Evolutionary conservation across 2,329 filamentous ascomycete genomes (phyloP), one percentile per base, ranked within the genome.

Genomic region (Neofusicoccum kwambonambiense): DNA sequence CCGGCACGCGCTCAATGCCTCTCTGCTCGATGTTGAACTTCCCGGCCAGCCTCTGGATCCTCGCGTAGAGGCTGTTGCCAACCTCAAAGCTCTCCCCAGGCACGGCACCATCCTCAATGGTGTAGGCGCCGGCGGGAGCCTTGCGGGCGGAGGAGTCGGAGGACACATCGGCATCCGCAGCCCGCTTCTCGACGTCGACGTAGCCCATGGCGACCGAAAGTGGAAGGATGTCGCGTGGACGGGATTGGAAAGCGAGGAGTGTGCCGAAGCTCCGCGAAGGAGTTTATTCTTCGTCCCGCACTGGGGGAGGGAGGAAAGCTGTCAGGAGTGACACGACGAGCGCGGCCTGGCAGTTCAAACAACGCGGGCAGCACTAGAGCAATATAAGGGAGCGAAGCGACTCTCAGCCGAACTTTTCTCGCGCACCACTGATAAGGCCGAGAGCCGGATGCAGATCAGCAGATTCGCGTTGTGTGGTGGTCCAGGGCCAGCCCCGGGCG

Each of bases 1-100:
- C 85, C 0, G 89, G 89, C 39, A 92, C 90, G 54, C 90, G 84
- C 78, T 93, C 90, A 66, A 93, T 91, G 62, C 90, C 90, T 72
- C 90, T 81, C 78, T 90, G 87, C 77, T 93, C 90, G 63, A 93
- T 85, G 47, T 88, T 85, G 67, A 89, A 82, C 70, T 83, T 87
- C 49, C 84, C 87, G 0, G 88, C 89, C 13, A 90, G 70, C 35
- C 86, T 83, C 75, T 90, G 88, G 0, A 87, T 68, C 71, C 81
- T 86, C 17, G 86, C 87, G 71, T 86, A 87, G 64, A 79, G 70
- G 41, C 80, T 80, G 70, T 85, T 76, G 65, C 86, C 87, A 66
- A 84, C 79, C 66, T 82, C 81, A 69, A 89, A 88, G 67, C 77
- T 84, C 70, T 89, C 85, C 27, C 84, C 85, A 3, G 81, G 80